Evolutionary conservation across 257 asterid species (phyloP).

Genomic region (Catharanthus roseus): DNA sequence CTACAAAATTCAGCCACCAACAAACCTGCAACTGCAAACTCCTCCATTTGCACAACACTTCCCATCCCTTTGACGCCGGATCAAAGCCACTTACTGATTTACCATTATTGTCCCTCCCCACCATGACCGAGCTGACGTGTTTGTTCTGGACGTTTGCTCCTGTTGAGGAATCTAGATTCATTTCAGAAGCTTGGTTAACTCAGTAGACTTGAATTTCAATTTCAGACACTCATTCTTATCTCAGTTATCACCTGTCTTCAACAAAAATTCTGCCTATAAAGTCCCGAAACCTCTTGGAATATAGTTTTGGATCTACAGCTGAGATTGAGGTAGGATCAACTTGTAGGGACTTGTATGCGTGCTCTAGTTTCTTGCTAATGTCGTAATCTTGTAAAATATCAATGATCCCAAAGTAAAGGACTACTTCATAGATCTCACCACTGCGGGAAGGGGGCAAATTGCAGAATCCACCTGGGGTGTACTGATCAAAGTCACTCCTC

Average conservation of each 20-base stretch:
- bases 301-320: constrained; percentile 89
- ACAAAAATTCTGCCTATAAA: constrained; percentile 70
- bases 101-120: not conserved
- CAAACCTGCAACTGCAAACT: constrained; percentile 9
- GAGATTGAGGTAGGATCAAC: constrained; percentile 83
- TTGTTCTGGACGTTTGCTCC: constrained; percentile 4
- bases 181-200: constrained; percentile 25
- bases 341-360: constrained; percentile 87
- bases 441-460: constrained; percentile 40
- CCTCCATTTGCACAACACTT: constrained; percentile 8
- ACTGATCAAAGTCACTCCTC: constrained; percentile 73
- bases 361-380: constrained; percentile 90
- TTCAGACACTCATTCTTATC: not conserved
- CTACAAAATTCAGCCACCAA: constrained; percentile 59
- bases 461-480: constrained; percentile 44
- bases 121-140: not conserved
- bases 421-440: constrained; percentile 65
- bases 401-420: constrained; percentile 85
- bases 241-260: constrained; percentile 61
- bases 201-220: not conserved
- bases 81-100: not conserved
- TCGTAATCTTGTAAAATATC: constrained; percentile 93
- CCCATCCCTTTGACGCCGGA: not conserved
- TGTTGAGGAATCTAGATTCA: constrained; percentile 23
- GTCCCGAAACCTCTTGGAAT: constrained; percentile 81